Conservation (phyloP, 2,329 filamentous ascomycete genomes). For the Alternaria hordeiaustralica region DNA sequence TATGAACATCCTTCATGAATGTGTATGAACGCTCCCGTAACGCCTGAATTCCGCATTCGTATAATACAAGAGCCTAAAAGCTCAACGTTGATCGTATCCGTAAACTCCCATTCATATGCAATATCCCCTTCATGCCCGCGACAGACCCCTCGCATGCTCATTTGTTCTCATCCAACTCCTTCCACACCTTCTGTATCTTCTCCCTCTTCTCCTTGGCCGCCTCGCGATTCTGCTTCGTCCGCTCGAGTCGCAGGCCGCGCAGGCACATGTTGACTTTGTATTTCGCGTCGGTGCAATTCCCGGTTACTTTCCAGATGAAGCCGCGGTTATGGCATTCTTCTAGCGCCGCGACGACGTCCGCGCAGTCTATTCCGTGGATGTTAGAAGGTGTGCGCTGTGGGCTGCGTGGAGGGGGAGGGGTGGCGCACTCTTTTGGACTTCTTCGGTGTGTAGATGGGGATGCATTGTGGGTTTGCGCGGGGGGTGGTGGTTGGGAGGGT, state of each 20-base stretch:
- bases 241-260: constrained; percentile 77
- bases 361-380: constrained; percentile 71
- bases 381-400: constrained; percentile 3
- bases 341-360: constrained; percentile 89
- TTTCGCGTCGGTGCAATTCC: constrained; percentile 90
- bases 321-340: constrained; percentile 94
- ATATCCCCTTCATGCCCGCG: neutral
- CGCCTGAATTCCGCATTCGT: neutral
- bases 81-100: neutral
- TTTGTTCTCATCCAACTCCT: constrained; percentile 76
- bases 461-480: constrained; percentile 70
- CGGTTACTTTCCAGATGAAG: constrained; percentile 89
- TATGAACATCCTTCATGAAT: neutral
- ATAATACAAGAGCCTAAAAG: constrained; percentile 1
- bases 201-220: constrained; percentile 71
- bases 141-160: constrained; percentile 7
- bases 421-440: constrained; percentile 75
- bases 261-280: constrained; percentile 84
- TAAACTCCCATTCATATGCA: constrained; percentile 3
- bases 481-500: neutral
- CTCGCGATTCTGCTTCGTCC: constrained; percentile 78
- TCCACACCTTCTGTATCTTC: constrained; percentile 78
- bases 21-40: neutral
- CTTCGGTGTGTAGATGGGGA: constrained; percentile 93
- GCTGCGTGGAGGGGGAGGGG: neutral